Conservation (phyloP, 371 early-diverging fungal genomes). For the Phascolomyces articulosus region DNA sequence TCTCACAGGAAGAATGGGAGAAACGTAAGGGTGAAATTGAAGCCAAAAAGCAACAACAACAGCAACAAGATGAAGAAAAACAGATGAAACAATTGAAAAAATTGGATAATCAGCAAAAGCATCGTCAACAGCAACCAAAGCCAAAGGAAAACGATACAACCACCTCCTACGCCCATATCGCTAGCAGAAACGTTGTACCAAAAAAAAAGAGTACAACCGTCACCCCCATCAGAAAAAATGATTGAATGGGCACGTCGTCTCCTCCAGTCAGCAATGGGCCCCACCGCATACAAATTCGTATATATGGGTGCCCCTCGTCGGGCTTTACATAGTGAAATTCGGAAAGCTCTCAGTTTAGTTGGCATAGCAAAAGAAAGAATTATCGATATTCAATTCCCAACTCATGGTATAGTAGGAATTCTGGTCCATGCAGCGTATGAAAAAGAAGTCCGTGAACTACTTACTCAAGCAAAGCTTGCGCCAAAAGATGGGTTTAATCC, state of each 20-base stretch:
- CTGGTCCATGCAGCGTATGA: slow-evolving; percentile 3
- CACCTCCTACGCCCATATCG: not conserved
- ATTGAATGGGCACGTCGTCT: not conserved
- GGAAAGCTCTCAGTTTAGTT: not conserved
- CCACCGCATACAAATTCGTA: slow-evolving; percentile 1
- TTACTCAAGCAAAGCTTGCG: not conserved
- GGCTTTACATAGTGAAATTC: not conserved
- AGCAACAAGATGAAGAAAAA: not conserved
- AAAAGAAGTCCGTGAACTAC: not conserved
- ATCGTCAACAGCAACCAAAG: too few species aligned
- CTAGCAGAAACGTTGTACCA: not conserved
- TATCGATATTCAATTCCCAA: slow-evolving; percentile 17
- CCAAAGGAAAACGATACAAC: not conserved
- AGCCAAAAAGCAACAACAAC: not conserved
- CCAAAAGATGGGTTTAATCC: not conserved
- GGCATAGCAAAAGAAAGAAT: not conserved
- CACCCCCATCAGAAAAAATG: not conserved
- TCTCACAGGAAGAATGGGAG: not conserved
- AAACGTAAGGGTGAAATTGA: not conserved
- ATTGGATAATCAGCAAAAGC: not conserved
- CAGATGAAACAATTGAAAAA: not conserved
- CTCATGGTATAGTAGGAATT: not conserved
- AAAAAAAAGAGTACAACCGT: not conserved
- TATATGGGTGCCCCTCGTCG: not conserved
- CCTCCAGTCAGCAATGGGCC: not conserved